Conservation (phyloP, 2,329 filamentous ascomycete species). For the Ophiostoma sp. region DNA sequence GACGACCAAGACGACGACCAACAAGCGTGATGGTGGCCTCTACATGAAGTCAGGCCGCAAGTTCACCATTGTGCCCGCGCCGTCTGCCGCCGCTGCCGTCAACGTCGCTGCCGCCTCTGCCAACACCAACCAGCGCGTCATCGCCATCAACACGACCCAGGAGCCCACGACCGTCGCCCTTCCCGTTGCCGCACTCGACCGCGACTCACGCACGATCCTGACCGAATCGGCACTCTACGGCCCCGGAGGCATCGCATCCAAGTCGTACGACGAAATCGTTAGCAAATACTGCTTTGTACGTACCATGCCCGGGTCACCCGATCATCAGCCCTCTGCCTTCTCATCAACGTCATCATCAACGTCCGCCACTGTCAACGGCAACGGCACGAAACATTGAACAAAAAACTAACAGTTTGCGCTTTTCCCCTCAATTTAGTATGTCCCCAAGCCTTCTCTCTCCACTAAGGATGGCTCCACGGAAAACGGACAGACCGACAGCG, state of each 20-base stretch:
- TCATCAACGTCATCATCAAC: constrained; percentile 27
- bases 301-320: constrained; percentile 49
- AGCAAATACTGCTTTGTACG: constrained; percentile 99
- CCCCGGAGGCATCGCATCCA: constrained; percentile 67
- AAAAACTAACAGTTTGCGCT: constrained; percentile 22
- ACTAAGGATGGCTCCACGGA: constrained; percentile 50
- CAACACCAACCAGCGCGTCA: constrained; percentile 17
- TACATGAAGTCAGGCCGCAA: constrained; percentile 56
- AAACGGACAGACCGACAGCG: constrained; percentile 46
- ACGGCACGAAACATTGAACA: constrained; percentile 20
- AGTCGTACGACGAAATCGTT: constrained; percentile 93
- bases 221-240: constrained; percentile 35
- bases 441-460: constrained; percentile 58
- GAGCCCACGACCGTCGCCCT: constrained; percentile 23
- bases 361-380: constrained; percentile 41
- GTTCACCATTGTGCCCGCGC: constrained; percentile 29
- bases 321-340: constrained; percentile 22
- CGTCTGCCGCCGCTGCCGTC: constrained; percentile 21
- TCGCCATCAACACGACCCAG: constrained; percentile 28
- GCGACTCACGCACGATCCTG: constrained; percentile 18
- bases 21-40: constrained; percentile 58
- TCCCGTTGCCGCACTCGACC: constrained; percentile 12
- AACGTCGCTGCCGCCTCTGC: constrained; percentile 8
- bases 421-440: constrained; percentile 52
- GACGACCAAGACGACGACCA: constrained; percentile 36